Evolutionary conservation across 441 rosid species (phyloP), one percentile per base, ranked within the genome.

Genomic region (Brassica hybrid): DNA sequence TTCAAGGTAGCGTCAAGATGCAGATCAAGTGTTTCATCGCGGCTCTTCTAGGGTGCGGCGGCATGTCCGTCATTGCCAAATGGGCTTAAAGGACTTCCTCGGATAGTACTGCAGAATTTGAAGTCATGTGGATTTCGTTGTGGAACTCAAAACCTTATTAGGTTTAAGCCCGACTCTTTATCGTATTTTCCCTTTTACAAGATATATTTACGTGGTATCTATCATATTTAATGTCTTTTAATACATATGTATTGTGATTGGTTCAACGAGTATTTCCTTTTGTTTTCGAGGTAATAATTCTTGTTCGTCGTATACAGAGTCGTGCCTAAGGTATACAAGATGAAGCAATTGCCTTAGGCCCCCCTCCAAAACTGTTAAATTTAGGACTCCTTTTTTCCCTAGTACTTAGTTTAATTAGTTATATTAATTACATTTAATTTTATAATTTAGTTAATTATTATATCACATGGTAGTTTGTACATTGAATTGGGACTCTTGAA

Each of bases 1-100:
- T 80, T 65, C 83, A 80, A 75, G 80, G 80, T 36, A 80, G 83
- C 66, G 72, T 80, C 52, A 80, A 76, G 67, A 67, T 80, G 65
- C 83, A 80, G 32, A 2, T 75, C 58, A 75, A 80, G 17, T 80
- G 80, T 65, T 71, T 75, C 9, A 1, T 27, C 0, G 83, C 83
- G 2, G 80, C 79, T 66, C 76, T 80, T 71, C 45, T 80, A 27
- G 83, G 83, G 7, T 76, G 80, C 1, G 83, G 80, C 30, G 79
- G 74, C 2, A 76, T 76, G 79, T 76, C 79, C 3, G 19, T 76
- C 21, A 19, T 76, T 12, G 79, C 83, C 36, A 80, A 80, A 48
- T 80, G 83, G 83, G 83, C 83, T 38, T 80, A 69, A 58, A 54
- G 6, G n/a, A 71, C 41, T 56, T 19, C 54, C 48, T 6, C 17